Percentiles rank a stretch among this genome's conserved stretches.
These are phyloP conservation scores for Bathelium albidoporum DNA, from an alignment of 495 filamentous ascomycete species.

Conservation along the genomic window DNA sequence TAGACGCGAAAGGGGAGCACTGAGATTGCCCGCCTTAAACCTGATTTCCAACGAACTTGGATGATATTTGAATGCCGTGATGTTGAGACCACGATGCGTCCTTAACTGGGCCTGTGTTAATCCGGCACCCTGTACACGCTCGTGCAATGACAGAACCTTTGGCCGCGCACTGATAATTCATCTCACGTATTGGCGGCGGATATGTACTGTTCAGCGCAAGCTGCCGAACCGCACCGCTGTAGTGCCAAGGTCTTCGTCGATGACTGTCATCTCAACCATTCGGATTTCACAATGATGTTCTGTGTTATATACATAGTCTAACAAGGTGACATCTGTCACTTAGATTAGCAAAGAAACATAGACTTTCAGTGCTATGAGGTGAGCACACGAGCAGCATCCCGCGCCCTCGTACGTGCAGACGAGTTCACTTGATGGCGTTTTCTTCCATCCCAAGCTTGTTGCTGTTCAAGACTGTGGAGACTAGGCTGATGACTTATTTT, in stretches of 20 bases:
- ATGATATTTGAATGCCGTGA: too few species aligned
- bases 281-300: not conserved
- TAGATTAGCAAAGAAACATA: too few species aligned
- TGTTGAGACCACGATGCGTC: not conserved
- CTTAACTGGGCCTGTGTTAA: not conserved
- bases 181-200: not conserved
- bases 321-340: too few species aligned
- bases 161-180: not conserved
- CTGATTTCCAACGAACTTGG: too few species aligned
- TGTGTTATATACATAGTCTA: not conserved
- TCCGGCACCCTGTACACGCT: not conserved
- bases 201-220: not conserved
- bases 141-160: not conserved
- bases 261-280: not conserved
- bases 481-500: slow-evolving; percentile 40
- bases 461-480: too few species aligned
- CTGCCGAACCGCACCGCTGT: not conserved
- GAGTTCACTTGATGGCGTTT: too few species aligned
- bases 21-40: not conserved
- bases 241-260: not conserved
- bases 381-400: too few species aligned
- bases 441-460: too few species aligned
- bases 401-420: too few species aligned
- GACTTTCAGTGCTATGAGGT: too few species aligned
- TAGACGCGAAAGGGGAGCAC: not conserved